Evolutionary conservation across 2,329 filamentous ascomycete genomes (phyloP).

Genomic region (Talaromyces amestolkiae): DNA sequence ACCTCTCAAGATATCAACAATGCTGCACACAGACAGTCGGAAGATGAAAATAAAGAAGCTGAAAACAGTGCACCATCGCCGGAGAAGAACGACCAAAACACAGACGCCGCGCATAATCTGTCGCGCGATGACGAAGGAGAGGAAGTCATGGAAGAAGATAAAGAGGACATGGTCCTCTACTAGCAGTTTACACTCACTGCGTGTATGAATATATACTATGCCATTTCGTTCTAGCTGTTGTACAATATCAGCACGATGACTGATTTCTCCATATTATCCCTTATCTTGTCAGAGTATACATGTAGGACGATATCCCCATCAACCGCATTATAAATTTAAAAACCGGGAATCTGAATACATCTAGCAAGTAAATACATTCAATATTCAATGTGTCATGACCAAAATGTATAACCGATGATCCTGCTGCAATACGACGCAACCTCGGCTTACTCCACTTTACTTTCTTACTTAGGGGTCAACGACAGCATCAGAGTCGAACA

Average conservation of each 20-base stretch:
- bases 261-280: neutral
- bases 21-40: slow-evolving; percentile 22
- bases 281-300: neutral
- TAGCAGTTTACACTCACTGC: slow-evolving; percentile 36
- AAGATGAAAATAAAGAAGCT: slow-evolving; percentile 1
- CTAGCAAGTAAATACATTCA: neutral
- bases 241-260: neutral
- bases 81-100: slow-evolving; percentile 31
- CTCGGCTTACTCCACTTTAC: slow-evolving; percentile 10
- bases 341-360: neutral
- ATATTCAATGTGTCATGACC: neutral
- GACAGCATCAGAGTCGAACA: neutral
- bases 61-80: slow-evolving; percentile 26
- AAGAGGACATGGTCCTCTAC: slow-evolving; percentile 90
- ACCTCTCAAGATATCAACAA: slow-evolving; percentile 20
- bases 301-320: neutral
- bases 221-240: neutral
- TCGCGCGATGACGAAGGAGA: slow-evolving; percentile 64
- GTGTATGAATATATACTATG: slow-evolving; percentile 1
- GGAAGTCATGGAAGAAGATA: slow-evolving; percentile 77
- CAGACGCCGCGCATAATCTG: slow-evolving; percentile 36
- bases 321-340: neutral
- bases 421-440: neutral
- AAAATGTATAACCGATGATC: neutral
- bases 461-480: neutral